Evolutionary conservation across 495 filamentous ascomycete genomes (phyloP), one percentile per base, ranked within the genome.

Genomic region (Podospora pseudopauciseta): DNA sequence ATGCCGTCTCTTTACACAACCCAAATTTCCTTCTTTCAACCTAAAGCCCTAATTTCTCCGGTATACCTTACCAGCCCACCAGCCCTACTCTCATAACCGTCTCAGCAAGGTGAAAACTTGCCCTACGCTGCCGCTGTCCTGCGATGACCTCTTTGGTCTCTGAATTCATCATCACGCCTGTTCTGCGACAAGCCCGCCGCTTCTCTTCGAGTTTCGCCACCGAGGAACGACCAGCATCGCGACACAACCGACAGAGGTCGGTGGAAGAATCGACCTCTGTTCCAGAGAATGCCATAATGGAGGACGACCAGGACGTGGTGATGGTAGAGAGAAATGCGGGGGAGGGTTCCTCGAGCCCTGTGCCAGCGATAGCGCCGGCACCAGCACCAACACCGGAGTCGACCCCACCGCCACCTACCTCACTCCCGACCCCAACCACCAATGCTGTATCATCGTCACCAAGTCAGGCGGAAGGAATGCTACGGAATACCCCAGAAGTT

Each of bases 131-230:
- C 9, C 9, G 39, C 39, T 68, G 65, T 13, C 67, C 69, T 77
- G 82, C 80, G 82, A 95, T 94, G 92, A 88, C 84, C 80, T 87
- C 85, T 76, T 83, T 91, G 66, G 85, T 94, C 66, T 84, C 85
- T 57, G 90, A 92, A 34, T 88, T 93, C 72, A 78, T 94, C 68
- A 89, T 92, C 74, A 90, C 91, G 70, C 88, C 91, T 63, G 90
- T 92, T 74, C 81, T 92, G 73, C 89, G 89, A 78, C 87, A 91
- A 80, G 89, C 89, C 68, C 87, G 88, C 68, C 88, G 90, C 68
- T 87, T 90, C 75, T 91, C 89, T 28, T 66, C 70, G 57, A 76
- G 75, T 65, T 78, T 77, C 68, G 72, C 74, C 72, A 67, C 74
- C 68, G 65, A 75, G 18, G 73, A 78, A 13, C 65, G 77, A 60